phyloP scores from a whole-genome alignment of 208 protist genomes.

The Leishmania major region DNA sequence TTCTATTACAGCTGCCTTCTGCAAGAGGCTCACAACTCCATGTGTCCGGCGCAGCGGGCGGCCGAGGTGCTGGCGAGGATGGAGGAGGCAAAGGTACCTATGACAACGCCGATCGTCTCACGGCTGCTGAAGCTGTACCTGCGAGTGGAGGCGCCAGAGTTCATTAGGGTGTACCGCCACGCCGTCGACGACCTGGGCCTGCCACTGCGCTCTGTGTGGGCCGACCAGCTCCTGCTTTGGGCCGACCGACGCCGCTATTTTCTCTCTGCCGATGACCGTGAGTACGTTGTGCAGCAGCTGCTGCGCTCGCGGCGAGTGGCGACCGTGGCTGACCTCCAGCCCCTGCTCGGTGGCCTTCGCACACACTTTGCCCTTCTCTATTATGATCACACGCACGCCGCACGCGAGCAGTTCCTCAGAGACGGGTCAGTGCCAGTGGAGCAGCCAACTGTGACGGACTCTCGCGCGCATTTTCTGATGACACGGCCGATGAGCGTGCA shows the following conservation, averaged over 20 bases:
- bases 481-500: slow-evolving; percentile 43
- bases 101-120: slow-evolving; percentile 50
- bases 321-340: slow-evolving; percentile 21
- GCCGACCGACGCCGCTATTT: slow-evolving; percentile 84
- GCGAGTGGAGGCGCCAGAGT: slow-evolving; percentile 54
- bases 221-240: slow-evolving; percentile 75
- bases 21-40: slow-evolving; percentile 78
- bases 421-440: slow-evolving; percentile 35
- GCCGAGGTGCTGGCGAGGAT: slow-evolving; percentile 52
- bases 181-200: slow-evolving; percentile 44
- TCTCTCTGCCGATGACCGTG: slow-evolving; percentile 53
- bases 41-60: slow-evolving; percentile 51
- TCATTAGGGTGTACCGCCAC: slow-evolving; percentile 56
- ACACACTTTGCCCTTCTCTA: slow-evolving; percentile 68
- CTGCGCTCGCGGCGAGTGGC: slow-evolving; percentile 18
- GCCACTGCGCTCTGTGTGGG: slow-evolving; percentile 50
- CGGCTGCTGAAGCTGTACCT: slow-evolving; percentile 78
- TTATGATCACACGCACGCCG: slow-evolving; percentile 58
- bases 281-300: slow-evolving; percentile 69
- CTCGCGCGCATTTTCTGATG: slow-evolving; percentile 65
- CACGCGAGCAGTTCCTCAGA: slow-evolving; percentile 44
- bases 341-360: slow-evolving; percentile 61
- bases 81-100: slow-evolving; percentile 33
- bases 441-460: slow-evolving; percentile 60
- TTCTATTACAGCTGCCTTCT: slow-evolving; percentile 71